Conservation (phyloP, 2,329 filamentous ascomycete genomes). For the Fusarium sp. region DNA sequence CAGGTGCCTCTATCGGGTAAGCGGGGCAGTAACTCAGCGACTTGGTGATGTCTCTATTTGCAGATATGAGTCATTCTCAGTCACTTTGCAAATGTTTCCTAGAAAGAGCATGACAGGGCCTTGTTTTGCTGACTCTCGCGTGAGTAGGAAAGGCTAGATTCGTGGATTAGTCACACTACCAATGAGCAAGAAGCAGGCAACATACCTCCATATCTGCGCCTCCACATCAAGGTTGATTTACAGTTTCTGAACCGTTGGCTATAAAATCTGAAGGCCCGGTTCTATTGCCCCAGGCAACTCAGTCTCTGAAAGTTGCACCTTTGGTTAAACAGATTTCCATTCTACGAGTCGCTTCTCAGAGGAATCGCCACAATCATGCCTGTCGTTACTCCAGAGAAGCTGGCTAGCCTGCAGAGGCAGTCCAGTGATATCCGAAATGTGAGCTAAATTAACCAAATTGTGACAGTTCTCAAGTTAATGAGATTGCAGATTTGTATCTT, state of each 20-base stretch:
- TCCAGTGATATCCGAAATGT: conserved; percentile 94
- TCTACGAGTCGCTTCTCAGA: conserved; percentile 4
- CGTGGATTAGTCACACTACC: conserved; percentile 41
- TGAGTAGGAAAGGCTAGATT: conserved; percentile 13
- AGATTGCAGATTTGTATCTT: conserved; percentile 84
- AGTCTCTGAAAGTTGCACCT: conserved; percentile 5
- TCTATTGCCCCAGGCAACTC: conserved; percentile 2
- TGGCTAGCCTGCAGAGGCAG: conserved; percentile 89
- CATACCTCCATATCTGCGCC: conserved; percentile 11
- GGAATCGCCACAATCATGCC: conserved; percentile 73
- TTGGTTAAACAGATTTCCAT: conserved; percentile 4
- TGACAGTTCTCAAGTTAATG: neutral
- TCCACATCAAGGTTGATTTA: conserved; percentile 14
- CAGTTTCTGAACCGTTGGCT: conserved; percentile 1
- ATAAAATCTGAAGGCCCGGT: conserved; percentile 15
- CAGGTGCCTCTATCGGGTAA: conserved; percentile 45
- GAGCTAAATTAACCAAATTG: conserved; percentile 47
- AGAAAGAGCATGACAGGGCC: conserved; percentile 16
- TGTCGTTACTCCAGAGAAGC: conserved; percentile 88
- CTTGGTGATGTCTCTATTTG: conserved; percentile 8
- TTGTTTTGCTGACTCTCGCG: conserved; percentile 34
- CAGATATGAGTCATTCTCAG: conserved; percentile 45
- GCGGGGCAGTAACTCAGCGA: conserved; percentile 42
- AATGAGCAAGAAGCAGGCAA: conserved; percentile 26
- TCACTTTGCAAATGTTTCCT: conserved; percentile 31